These are phyloP conservation scores for Suillus variegatus DNA, from an alignment of 768 basidiomycete species.

Conservation along the genomic window DNA sequence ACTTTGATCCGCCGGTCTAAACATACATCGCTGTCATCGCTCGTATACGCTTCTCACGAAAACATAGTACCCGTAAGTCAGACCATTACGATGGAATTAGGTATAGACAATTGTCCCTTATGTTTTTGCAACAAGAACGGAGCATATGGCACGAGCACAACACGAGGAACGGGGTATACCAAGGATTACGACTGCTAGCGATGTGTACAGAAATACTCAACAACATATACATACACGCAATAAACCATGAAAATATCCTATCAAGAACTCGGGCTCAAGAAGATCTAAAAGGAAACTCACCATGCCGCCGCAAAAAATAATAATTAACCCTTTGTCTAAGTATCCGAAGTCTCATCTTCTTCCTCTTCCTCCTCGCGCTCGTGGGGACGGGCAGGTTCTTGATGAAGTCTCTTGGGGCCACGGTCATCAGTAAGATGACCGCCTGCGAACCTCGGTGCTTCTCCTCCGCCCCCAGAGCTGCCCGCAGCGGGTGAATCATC, in stretches of 20 bases:
- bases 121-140: not conserved
- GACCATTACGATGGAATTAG: too few species aligned
- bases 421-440: constrained; percentile 49
- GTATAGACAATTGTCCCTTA: not conserved
- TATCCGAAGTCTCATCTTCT: constrained; percentile 31
- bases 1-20: constrained; percentile 1
- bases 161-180: not conserved
- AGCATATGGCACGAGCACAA: not conserved
- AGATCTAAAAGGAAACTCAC: constrained; percentile 31
- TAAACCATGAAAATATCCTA: constrained; percentile 6
- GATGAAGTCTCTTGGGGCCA: constrained; percentile 61
- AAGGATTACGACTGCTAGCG: constrained; percentile 10
- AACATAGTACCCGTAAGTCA: not conserved
- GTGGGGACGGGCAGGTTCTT: constrained; percentile 36
- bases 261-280: constrained; percentile 33
- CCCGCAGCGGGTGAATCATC: constrained; percentile 29
- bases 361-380: constrained; percentile 32
- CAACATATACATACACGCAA: constrained; percentile 22
- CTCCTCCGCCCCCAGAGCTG: constrained; percentile 30
- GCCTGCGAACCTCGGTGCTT: constrained; percentile 35
- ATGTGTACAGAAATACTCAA: constrained; percentile 14
- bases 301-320: constrained; percentile 3
- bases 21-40: not conserved
- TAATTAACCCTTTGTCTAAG: constrained; percentile 23
- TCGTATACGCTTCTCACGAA: not conserved